phyloP scores from a whole-genome alignment of 2,329 filamentous ascomycete genomes.

The Colletotrichum simmondsii region DNA sequence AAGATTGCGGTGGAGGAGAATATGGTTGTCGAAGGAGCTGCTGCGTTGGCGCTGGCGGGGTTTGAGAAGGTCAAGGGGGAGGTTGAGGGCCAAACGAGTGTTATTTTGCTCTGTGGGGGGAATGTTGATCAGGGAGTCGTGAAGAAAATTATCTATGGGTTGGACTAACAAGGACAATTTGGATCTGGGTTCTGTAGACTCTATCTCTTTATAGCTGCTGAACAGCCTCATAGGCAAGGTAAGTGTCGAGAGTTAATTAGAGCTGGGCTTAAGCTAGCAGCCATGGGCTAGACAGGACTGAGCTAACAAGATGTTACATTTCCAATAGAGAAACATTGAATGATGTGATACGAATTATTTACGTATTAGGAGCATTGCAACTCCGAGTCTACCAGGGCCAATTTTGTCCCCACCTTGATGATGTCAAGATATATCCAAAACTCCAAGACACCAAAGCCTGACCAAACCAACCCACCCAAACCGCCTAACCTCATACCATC shows the following conservation, averaged over 20 bases:
- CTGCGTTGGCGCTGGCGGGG: constrained; percentile 38
- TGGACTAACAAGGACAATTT: background rate
- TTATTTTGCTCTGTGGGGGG: constrained; percentile 37
- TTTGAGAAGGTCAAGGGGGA: constrained; percentile 33
- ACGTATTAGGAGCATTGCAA: background rate
- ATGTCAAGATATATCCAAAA: background rate
- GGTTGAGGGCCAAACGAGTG: constrained; percentile 32
- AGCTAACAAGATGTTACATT: too few species aligned
- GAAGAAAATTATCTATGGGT: constrained; percentile 5
- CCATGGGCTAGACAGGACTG: too few species aligned
- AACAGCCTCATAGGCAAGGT: too few species aligned
- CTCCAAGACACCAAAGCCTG: constrained; percentile 12
- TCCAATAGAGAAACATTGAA: background rate
- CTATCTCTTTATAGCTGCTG: background rate
- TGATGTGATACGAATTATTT: background rate
- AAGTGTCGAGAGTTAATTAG: too few species aligned
- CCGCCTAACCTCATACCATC: background rate
- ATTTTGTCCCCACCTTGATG: background rate
- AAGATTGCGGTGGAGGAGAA: constrained; percentile 37
- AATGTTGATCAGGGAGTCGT: constrained; percentile 26
- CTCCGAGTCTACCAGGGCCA: background rate
- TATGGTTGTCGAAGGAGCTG: constrained; percentile 40
- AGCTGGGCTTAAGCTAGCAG: too few species aligned
- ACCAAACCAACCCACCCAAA: background rate
- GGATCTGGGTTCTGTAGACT: background rate